These are phyloP conservation scores for Colletotrichum somersetense DNA, from an alignment of 2,329 filamentous ascomycete species.

Conservation along the genomic window DNA sequence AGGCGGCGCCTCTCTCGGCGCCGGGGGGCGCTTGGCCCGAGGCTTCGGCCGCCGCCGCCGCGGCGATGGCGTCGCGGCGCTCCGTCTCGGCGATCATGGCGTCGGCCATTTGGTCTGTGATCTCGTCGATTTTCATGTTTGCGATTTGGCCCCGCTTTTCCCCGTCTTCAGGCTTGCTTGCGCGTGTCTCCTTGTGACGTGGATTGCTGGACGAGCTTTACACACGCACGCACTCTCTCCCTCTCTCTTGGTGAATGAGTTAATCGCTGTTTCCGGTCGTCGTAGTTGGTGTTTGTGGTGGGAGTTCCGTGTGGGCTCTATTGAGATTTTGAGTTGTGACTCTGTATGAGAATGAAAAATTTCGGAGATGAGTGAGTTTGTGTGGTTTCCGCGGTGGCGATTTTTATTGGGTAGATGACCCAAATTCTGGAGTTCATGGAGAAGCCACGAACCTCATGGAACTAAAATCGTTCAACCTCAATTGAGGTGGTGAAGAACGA, in stretches of 20 bases:
- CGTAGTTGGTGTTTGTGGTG: background rate
- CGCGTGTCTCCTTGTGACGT: too few species aligned
- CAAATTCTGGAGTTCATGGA: slow-evolving; percentile 41
- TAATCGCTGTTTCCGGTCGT: background rate
- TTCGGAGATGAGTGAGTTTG: slow-evolving; percentile 29
- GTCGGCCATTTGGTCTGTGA: slow-evolving; percentile 57
- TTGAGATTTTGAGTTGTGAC: slow-evolving; percentile 19
- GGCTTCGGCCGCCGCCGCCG: slow-evolving; percentile 19
- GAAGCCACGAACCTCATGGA: slow-evolving; percentile 34
- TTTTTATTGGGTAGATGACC: slow-evolving; percentile 30
- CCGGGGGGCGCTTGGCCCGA: slow-evolving; percentile 38
- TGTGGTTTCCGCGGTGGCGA: slow-evolving; percentile 28
- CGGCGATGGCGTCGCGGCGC: slow-evolving; percentile 9
- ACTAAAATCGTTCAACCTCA: slow-evolving; percentile 8
- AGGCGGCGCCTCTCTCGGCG: slow-evolving; percentile 54
- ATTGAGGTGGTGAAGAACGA: background rate
- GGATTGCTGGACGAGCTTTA: background rate
- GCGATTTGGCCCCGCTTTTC: slow-evolving; percentile 6
- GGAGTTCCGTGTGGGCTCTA: background rate
- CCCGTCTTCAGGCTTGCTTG: background rate
- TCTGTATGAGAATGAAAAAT: slow-evolving; percentile 19
- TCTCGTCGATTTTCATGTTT: slow-evolving; percentile 58
- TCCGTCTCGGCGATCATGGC: slow-evolving; percentile 45
- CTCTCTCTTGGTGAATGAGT: background rate
- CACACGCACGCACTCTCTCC: background rate